These are phyloP conservation scores for Macadamia tetraphylla DNA, from an alignment of 164 flowering plant genomes.

Conservation along the genomic window DNA sequence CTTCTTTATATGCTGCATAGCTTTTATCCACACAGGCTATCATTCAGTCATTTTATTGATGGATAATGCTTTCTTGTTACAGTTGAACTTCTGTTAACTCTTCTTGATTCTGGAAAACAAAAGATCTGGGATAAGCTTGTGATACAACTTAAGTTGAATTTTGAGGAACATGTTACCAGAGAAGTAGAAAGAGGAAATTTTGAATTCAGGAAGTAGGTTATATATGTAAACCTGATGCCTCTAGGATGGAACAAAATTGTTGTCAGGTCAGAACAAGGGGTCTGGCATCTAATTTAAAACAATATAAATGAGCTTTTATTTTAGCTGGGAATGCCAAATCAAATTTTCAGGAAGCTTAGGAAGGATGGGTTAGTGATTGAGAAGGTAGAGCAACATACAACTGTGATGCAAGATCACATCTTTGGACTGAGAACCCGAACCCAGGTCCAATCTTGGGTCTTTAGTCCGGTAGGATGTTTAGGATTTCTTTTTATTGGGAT, in stretches of 20 bases:
- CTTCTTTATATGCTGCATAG: neutral
- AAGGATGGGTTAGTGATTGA: neutral
- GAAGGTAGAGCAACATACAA: neutral
- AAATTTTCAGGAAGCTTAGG: neutral
- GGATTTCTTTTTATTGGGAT: no score
- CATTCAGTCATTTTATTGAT: neutral
- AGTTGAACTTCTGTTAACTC: neutral
- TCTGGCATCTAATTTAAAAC: no score
- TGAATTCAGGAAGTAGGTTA: no score
- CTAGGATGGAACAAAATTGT: no score
- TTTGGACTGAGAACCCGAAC: no score
- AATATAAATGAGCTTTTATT: neutral
- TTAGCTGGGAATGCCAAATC: neutral
- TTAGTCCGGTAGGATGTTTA: no score
- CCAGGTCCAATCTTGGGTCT: no score
- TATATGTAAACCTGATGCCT: no score
- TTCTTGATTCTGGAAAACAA: neutral
- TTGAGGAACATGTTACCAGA: neutral
- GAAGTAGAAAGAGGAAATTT: no score
- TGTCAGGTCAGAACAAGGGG: no score
- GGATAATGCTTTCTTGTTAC: neutral
- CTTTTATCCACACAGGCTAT: neutral
- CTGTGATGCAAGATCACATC: neutral
- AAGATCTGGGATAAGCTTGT: neutral
- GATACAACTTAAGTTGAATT: neutral